Evolutionary conservation across 2,329 filamentous ascomycete genomes (phyloP).

Genomic region (Cytospora mali): DNA sequence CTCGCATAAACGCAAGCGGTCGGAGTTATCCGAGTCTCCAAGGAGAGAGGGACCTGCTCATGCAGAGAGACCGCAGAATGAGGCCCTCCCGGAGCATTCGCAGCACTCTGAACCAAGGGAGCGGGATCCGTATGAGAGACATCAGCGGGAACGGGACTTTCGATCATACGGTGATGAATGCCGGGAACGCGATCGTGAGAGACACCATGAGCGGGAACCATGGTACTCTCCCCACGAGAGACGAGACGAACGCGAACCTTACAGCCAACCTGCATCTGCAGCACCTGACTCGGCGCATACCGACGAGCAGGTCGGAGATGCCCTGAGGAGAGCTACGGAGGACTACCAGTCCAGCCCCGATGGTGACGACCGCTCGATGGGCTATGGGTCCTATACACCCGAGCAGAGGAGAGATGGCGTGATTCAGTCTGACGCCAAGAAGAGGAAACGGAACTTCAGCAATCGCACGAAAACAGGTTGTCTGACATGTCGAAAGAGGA

Average conservation of each 20-base stretch:
- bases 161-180: constrained; percentile 49
- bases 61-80: constrained; percentile 41
- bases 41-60: constrained; percentile 40
- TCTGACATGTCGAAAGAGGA: constrained; percentile 85
- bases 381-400: constrained; percentile 48
- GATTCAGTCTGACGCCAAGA: constrained; percentile 65
- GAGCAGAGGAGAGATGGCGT: constrained; percentile 52
- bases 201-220: constrained; percentile 38
- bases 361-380: constrained; percentile 49
- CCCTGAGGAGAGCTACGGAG: constrained; percentile 47
- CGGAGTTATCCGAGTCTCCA: constrained; percentile 57
- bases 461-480: constrained; percentile 96
- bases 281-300: constrained; percentile 49
- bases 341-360: constrained; percentile 60
- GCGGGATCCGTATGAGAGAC: constrained; percentile 29
- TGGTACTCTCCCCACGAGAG: constrained; percentile 51
- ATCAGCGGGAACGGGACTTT: constrained; percentile 42
- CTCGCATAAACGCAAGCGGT: constrained; percentile 70
- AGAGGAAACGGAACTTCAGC: constrained; percentile 81
- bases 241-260: constrained; percentile 50
- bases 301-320: constrained; percentile 54
- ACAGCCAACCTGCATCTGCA: constrained; percentile 51
- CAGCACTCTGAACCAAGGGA: constrained; percentile 31
- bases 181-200: constrained; percentile 47
- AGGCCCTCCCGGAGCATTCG: constrained; percentile 30